Conservation (phyloP, 257 asterid genomes). For the Avicennia marina region DNA sequence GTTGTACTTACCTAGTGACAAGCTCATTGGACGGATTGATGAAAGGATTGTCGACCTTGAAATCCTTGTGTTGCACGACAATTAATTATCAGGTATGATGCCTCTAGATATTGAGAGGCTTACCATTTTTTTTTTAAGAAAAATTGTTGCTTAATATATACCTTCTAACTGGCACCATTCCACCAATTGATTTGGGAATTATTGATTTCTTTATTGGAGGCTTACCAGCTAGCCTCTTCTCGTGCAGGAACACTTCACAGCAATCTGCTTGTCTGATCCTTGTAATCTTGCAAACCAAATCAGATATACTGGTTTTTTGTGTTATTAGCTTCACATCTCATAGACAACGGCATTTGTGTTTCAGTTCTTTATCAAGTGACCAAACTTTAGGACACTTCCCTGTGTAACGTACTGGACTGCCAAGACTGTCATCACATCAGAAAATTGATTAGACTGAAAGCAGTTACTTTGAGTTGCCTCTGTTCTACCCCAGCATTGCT, state of each 20-base stretch:
- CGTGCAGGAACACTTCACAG: conserved; percentile 67
- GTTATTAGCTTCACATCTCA: no score
- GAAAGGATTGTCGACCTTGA: conserved; percentile 48
- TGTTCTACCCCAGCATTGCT: conserved; percentile 71
- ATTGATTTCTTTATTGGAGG: conserved; percentile 58
- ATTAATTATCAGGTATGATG: conserved; percentile 52
- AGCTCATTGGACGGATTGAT: conserved; percentile 51
- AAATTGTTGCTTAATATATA: conserved; percentile 70
- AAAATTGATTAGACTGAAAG: conserved; percentile 44
- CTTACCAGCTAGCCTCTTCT: conserved; percentile 66
- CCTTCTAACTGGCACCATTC: conserved; percentile 59
- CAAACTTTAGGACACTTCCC: conserved; percentile 65
- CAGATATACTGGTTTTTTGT: no score
- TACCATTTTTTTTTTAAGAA: conserved; percentile 50
- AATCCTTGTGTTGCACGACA: conserved; percentile 54
- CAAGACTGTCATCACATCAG: conserved; percentile 45
- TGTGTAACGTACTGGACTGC: conserved; percentile 38
- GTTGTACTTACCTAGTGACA: conserved; percentile 60
- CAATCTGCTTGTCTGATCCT: conserved; percentile 74
- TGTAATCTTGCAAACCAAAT: no score
- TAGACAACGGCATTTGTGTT: conserved; percentile 63
- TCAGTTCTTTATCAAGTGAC: conserved; percentile 70
- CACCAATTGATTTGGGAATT: conserved; percentile 77
- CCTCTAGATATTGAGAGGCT: conserved; percentile 68
- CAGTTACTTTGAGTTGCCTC: conserved; percentile 78